phyloP scores from a whole-genome alignment of 805 yeast species.

The Candida nanaspora region DNA sequence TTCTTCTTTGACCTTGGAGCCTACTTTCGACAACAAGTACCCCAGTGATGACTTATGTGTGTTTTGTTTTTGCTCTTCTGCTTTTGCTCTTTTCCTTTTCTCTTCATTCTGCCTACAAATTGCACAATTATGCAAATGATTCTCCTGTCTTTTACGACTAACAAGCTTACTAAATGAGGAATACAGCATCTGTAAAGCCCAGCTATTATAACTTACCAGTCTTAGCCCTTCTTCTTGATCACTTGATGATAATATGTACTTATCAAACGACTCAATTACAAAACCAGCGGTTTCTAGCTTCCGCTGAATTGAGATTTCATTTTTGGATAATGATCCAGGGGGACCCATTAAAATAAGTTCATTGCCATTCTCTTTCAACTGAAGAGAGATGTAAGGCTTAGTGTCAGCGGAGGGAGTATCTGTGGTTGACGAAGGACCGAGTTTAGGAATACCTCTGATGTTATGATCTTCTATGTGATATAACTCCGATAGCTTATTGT shows the following conservation, averaged over 20 bases:
- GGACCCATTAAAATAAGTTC: background rate
- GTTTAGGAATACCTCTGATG: background rate
- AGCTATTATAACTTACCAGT: conserved; percentile 1
- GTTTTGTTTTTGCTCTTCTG: background rate
- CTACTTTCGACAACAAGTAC: too few species aligned
- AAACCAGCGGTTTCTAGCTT: conserved; percentile 31
- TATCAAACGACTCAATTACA: conserved; percentile 17
- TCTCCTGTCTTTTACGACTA: conserved; percentile 13
- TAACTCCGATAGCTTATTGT: conserved; percentile 26
- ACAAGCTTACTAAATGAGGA: conserved; percentile 13
- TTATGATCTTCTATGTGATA: background rate
- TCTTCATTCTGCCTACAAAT: conserved; percentile 28
- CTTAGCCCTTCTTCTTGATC: conserved; percentile 3
- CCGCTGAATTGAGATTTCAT: conserved; percentile 11
- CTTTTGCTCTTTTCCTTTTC: background rate
- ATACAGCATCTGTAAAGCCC: conserved; percentile 8
- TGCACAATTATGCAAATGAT: conserved; percentile 35
- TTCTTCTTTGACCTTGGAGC: conserved; percentile 1
- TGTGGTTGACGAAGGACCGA: background rate
- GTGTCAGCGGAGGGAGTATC: background rate
- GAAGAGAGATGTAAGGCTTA: conserved; percentile 13
- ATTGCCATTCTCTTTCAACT: conserved; percentile 16
- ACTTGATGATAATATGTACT: background rate
- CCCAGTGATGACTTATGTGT: too few species aligned
- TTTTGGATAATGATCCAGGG: background rate